Evolutionary conservation across 2,329 filamentous ascomycete species (phyloP), one percentile per base, ranked within the genome.

Genomic region (Diplodia seriata): DNA sequence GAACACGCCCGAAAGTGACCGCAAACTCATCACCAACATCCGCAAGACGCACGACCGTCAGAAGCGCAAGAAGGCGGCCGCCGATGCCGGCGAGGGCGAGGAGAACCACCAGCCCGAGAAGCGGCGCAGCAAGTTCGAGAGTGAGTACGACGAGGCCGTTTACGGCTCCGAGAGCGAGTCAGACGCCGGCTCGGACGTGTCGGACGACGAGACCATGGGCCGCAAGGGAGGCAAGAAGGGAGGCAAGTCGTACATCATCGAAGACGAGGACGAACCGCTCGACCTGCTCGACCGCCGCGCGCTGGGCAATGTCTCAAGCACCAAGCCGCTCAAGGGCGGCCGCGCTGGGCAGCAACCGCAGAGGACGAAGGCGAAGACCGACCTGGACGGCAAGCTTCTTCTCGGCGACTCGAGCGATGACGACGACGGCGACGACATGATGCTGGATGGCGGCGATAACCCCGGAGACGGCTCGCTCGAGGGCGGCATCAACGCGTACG

Each of bases 111-210:
- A 71, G 7, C 66, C 71, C 14, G 73, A 79, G 76, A 83, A 70
- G 69, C 73, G 81, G 67, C 85, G 86, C 76, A 82, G 86, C 74
- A 88, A 89, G 69, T 97, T 96, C 76, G 93, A 94, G 79, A 96
- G 91, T 80, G 94, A 96, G 75, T 97, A 95, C 78, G 94, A 98
- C 78, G 91, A 97, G 79, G 94, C 94, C n/a, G 87, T 99, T 40
- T 97, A 97, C 76, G 94, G 93, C 76, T 76, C 74, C 67, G 80
- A 80, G 14, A 90, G 84, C 59, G 85, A 82, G 62, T 70, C 83
- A 14, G 83, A 83, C 63, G 78, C 79, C 38, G 87, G 84, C 7
- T 87, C 85, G 1, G 89, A 87, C 68, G 86, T 88, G 68, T 88
- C 87, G 11, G 88, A 90, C 71, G 87, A 85, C 72, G 87, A 89